Percentiles rank a stretch among this genome's conserved stretches.
phyloP scores from a whole-genome alignment of 1,139 yeast species.

The Candida tetrigidarum region DNA sequence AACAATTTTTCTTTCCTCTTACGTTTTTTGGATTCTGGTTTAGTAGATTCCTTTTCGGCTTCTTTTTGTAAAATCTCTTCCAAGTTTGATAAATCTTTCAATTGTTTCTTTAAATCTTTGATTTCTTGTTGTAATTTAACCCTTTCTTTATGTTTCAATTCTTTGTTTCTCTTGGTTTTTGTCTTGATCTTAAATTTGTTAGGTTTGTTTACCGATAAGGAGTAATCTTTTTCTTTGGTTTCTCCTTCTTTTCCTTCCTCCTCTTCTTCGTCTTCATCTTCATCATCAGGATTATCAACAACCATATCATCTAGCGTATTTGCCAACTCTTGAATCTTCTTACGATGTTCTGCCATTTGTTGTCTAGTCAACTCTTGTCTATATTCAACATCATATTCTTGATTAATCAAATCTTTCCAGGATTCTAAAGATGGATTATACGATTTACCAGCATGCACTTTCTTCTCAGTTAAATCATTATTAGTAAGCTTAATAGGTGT shows the following conservation, averaged over 20 bases:
- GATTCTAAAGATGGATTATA: slow-evolving; percentile 88
- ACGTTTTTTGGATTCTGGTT: slow-evolving; percentile 25
- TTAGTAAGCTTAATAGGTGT: slow-evolving; percentile 59
- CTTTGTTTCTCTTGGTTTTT: slow-evolving; percentile 72
- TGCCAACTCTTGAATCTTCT: slow-evolving; percentile 62
- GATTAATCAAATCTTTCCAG: slow-evolving; percentile 75
- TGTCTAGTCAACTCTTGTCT: slow-evolving; percentile 67
- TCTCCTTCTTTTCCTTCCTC: slow-evolving; percentile 37
- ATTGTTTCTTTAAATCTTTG: slow-evolving; percentile 57
- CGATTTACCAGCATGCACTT: slow-evolving; percentile 80
- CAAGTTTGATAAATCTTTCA: slow-evolving; percentile 61
- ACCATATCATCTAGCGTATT: slow-evolving; percentile 24
- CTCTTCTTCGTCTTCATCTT: too few relatives aligned
- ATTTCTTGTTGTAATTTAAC: slow-evolving; percentile 58
- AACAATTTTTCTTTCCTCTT: slow-evolving; percentile 38
- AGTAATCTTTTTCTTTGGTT: slow-evolving; percentile 30
- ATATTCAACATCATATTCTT: slow-evolving; percentile 70
- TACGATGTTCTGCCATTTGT: slow-evolving; percentile 61
- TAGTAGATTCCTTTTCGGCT: slow-evolving; percentile 24
- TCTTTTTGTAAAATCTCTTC: slow-evolving; percentile 52
- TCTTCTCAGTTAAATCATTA: slow-evolving; percentile 25
- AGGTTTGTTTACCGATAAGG: slow-evolving; percentile 74
- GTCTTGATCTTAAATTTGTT: slow-evolving; percentile 76
- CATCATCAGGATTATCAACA: slow-evolving; percentile 31
- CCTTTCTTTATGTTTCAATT: slow-evolving; percentile 66